These are phyloP conservation scores for Triadica sebifera DNA, from an alignment of 345 rosid genomes.

Conservation along the genomic window DNA sequence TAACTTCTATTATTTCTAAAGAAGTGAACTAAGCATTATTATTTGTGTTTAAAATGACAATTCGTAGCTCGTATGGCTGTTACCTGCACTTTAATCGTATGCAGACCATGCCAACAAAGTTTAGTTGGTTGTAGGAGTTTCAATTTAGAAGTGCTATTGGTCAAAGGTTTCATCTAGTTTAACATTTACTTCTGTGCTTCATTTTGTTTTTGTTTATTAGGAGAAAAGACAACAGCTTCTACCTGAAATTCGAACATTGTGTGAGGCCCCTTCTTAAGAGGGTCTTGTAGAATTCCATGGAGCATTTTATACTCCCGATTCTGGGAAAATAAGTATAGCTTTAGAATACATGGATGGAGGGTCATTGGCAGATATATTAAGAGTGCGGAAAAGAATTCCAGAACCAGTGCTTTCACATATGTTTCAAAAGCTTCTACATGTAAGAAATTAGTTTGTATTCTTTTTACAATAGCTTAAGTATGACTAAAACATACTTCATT, in stretches of 20 bases:
- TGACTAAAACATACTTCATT: slow-evolving; percentile 12
- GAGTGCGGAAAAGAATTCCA: slow-evolving; percentile 55
- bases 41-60: background rate
- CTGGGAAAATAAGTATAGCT: slow-evolving; percentile 95
- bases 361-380: slow-evolving; percentile 82
- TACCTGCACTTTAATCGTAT: background rate
- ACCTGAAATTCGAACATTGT: slow-evolving; percentile 85
- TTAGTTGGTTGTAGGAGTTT: slow-evolving; percentile 1
- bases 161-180: background rate
- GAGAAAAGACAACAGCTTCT: slow-evolving; percentile 94
- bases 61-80: background rate
- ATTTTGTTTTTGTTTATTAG: slow-evolving; percentile 35
- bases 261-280: slow-evolving; percentile 88
- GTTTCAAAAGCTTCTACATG: slow-evolving; percentile 83
- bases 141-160: background rate
- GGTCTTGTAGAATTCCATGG: slow-evolving; percentile 97
- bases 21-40: background rate
- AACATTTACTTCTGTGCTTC: background rate
- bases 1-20: background rate
- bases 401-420: slow-evolving; percentile 84
- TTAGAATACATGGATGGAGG: slow-evolving; percentile 98
- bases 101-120: background rate
- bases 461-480: slow-evolving; percentile 9
- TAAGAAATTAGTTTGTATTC: slow-evolving; percentile 28
- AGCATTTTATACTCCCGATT: slow-evolving; percentile 88